Evolutionary conservation across 176 grass and related monocot species (phyloP).

Genomic region (Ensete ventricosum): DNA sequence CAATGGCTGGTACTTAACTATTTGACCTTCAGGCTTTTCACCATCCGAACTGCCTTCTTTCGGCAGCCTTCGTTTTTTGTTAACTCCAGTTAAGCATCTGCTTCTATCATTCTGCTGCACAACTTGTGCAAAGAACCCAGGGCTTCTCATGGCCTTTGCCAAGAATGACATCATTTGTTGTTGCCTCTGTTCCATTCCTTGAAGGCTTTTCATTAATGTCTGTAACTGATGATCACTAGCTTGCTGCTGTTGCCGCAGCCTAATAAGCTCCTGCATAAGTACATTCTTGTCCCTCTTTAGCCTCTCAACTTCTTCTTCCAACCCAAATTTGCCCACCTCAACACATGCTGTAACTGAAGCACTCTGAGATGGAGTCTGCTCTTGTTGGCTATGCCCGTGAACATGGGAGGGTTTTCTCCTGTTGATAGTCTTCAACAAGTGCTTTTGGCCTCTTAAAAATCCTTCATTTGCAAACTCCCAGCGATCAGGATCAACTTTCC

Average conservation of each 20-base stretch:
- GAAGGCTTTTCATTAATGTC: constrained; percentile 67
- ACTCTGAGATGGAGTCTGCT: constrained; percentile 55
- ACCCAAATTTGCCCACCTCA: constrained; percentile 88
- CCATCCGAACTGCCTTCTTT: constrained; percentile 39
- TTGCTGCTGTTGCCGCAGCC: constrained; percentile 81
- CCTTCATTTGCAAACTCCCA: constrained; percentile 99
- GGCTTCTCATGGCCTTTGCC: constrained; percentile 81
- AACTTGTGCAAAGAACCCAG: constrained; percentile 76
- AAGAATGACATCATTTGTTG: constrained; percentile 97
- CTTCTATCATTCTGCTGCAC: constrained; percentile 82
- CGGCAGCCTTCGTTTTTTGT: constrained; percentile 79
- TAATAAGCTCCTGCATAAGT: constrained; percentile 90
- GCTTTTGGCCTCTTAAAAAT: constrained; percentile 81
- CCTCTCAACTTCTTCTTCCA: constrained; percentile 85
- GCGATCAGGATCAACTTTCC: constrained; percentile 93
- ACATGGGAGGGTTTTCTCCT: constrained; percentile 65
- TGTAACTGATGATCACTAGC: constrained; percentile 76
- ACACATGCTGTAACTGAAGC: constrained; percentile 65
- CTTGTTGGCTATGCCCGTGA: constrained; percentile 28
- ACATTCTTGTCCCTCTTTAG: constrained; percentile 98
- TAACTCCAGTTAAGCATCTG: constrained; percentile 42
- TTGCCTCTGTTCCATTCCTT: constrained; percentile 85
- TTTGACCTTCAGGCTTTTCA: constrained; percentile 61
- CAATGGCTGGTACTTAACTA: constrained; percentile 83
- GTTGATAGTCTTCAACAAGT: constrained; percentile 84